Base-by-base conservation (phyloP, 2,329 filamentous ascomycete species). In the Paecilomyces dactylethromorphus region DNA sequence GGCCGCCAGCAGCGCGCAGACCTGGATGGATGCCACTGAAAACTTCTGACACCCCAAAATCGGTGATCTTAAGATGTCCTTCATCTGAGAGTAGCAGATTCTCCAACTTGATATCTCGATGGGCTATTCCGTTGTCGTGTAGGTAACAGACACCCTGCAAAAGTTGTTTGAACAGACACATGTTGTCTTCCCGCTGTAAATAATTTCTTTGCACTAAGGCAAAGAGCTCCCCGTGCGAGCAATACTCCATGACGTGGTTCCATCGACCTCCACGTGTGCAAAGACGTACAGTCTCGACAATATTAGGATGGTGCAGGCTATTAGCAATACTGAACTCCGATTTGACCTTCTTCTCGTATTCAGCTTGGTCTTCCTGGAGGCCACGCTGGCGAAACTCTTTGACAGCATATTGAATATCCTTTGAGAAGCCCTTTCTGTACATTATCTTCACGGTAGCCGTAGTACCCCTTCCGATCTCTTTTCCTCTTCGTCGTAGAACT, bases 181-280 rank as follows among this genome's bases (percentile, higher is more conserved):
- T 78, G 10, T 89, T 87, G 69, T 95, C 90, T 6, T 86, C 81
- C 2, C 79, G 76, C 58, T 79, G 83, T 63, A 95, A 84, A 66
- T 88, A 87, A 33, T 84, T 83, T 71, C 87, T 88, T 63, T 87
- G 84, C 45, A 95, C 87, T 12, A 96, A 78, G 62, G 82, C 81
- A 71, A 89, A 93, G 5, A 96, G 78, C 69, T 96, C 92, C 53
- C 92, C 91, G 65, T 91, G 85, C 2, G 85, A 82, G 76, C 92
- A 96, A 72, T 90, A 95, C 71, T 96, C 91, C 92, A 96, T 96
- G 58, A 96, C 90, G 71, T 95, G 90, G 71, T 91, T 92, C 89
- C 90, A 95, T 45, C 88, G 86, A 32, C 84, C 85, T 65, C 87
- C 84, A 65, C 92, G 83, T 13, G 83, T 86, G 76, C 91, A 94